Evolutionary conservation across 805 yeast genomes (phyloP), one percentile per base, ranked within the genome.

Genomic region (Yarrowia alimentaria): DNA sequence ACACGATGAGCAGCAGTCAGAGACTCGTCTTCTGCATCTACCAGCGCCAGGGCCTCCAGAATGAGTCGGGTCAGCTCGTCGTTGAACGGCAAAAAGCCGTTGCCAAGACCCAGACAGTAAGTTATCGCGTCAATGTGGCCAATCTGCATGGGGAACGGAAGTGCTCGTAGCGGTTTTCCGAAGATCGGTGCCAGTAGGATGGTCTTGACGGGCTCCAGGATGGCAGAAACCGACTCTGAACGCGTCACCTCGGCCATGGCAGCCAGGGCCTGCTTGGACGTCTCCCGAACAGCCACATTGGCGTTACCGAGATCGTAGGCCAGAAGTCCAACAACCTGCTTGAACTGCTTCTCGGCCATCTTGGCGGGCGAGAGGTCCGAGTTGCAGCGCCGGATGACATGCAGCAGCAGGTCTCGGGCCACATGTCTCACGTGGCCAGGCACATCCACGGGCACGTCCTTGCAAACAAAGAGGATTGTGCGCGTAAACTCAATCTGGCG

Each of bases 41-140:
- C 97, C 42, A 93, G 70, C 0, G 96, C 96, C 52, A 91, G 72
- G 0, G 97, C 96, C 63, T 93, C 99, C 53, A 86, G 78, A 8
- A 93, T 68, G 52, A 94, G 70, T 49, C 99, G 71, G 54, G 83
- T 85, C 54, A 93, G 68, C 61, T 94, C 98, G 51, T 93, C 98
- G 58, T 85, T 86, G 63, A 88, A 91, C 8, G 83, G 82, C 57
- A 91, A 69, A 58, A 91, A 89, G 0, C 96, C 76, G 56, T 84
- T 77, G 10, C 87, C 93, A 42, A 91, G 71, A 1, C 83, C 80
- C 53, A 93, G 69, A 62, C 97, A 91, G 65, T 82, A 94, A 0
- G 95, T 82, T n/a, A 93, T 86, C 1, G 98, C 98, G 66, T 93
- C 98, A 55, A 93, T 90, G 64, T 93, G 90, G 28, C 99, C 99